A percentile compares a stretch with the other conserved stretches of the same genome.
phyloP scores from a whole-genome alignment of 225 moss, liverwort and hornwort species.

The Thuidium tamariscinum region DNA sequence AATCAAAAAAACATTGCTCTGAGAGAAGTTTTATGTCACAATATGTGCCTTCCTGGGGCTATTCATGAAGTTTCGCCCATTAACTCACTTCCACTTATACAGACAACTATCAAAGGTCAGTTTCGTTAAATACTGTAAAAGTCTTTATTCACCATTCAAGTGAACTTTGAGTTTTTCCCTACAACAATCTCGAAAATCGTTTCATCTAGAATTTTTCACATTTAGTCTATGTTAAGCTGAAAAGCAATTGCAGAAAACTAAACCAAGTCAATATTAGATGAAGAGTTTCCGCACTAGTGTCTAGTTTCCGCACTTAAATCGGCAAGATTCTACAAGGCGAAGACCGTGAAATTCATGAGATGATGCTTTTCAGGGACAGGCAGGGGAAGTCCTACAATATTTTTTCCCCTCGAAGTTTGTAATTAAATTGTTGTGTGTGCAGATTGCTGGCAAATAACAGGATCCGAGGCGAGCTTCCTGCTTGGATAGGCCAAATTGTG shows the following conservation, averaged over 20 bases:
- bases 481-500: conserved; percentile 28
- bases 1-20: too few species aligned
- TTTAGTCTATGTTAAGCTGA: not conserved
- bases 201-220: not conserved
- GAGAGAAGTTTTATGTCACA: not conserved
- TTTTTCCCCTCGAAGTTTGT: not conserved
- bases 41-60: not conserved
- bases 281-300: not conserved
- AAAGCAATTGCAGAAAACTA: not conserved
- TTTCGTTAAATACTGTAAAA: not conserved
- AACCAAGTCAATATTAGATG: not conserved
- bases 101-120: not conserved
- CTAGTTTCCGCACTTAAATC: not conserved
- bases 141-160: not conserved
- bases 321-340: not conserved
- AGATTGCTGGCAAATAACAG: conserved; percentile 20
- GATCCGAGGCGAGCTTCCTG: conserved; percentile 25
- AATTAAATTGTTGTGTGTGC: not conserved
- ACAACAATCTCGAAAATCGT: not conserved
- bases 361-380: not conserved
- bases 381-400: too few species aligned
- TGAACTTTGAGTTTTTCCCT: not conserved
- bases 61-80: not conserved
- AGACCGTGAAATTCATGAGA: not conserved
- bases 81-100: not conserved